A percentile compares a stretch with the other conserved stretches of the same genome.
Evolutionary conservation across 2,329 filamentous ascomycete species (phyloP).

Genomic region (Aureobasidium leucospermi): DNA sequence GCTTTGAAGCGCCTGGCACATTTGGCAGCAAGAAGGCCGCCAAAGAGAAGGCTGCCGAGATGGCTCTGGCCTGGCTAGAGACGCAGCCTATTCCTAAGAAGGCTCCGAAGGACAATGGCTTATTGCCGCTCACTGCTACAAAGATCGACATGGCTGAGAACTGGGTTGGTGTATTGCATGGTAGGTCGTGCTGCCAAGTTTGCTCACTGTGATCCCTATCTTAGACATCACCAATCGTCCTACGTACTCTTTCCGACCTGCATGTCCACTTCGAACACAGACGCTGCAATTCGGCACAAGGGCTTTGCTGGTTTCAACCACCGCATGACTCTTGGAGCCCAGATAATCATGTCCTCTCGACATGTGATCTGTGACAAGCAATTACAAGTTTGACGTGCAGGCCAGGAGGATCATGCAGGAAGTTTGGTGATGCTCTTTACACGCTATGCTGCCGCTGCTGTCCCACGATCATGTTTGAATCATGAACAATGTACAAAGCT

Average conservation of each 20-base stretch:
- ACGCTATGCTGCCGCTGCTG: neutral
- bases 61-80: constrained; percentile 1
- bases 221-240: neutral
- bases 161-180: constrained; percentile 9
- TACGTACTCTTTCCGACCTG: neutral
- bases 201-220: neutral
- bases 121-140: neutral
- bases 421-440: neutral
- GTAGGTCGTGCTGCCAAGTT: neutral
- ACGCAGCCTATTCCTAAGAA: neutral
- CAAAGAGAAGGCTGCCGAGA: constrained; percentile 1
- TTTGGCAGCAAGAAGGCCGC: constrained; percentile 6
- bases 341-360: neutral
- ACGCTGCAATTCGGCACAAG: neutral
- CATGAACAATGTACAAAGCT: neutral
- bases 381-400: neutral
- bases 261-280: neutral
- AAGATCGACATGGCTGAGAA: constrained; percentile 5
- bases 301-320: neutral
- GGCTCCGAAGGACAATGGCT: neutral
- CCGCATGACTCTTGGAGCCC: neutral
- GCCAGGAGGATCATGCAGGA: neutral
- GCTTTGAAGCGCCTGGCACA: neutral
- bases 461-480: neutral
- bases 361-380: neutral